Evolutionary conservation across 192 early-diverging fungal genomes (phyloP), one percentile per base, ranked within the genome.

Genomic region (Oehlia diaphana): DNA sequence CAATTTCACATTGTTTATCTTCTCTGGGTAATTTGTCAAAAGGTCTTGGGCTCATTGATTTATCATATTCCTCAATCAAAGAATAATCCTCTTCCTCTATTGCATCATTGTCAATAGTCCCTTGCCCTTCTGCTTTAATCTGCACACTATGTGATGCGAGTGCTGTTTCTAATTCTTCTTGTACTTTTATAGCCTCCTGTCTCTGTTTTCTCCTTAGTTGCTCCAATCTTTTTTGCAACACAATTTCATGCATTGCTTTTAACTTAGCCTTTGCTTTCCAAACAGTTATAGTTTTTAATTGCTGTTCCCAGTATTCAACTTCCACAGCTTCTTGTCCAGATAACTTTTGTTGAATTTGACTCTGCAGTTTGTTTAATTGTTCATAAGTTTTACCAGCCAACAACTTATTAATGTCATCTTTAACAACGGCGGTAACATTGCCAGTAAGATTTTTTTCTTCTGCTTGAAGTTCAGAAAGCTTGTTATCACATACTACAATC

Each of bases 281-380:
- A 0, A 96, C 94, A 9, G 90, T 87, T 58, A 96, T 78, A 61
- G 89, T 90, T 44, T 90, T 89, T 72, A 96, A 82, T 16, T 96
- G 84, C 1, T 91, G 89, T 74, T 97, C 96, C 97, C 97, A 99
- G 81, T 97, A 99, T 50, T 99, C 97, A 2, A 96, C 93, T 84
- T 98, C 97, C 21, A 96, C 90, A 6, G 89, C 88, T 21, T 89
- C 93, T 26, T 84, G 86, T 1, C 87, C 86, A 12, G 81, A 81
- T 35, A 99, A 84, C 79, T 96, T 94, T 4, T 82, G 79, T 68
- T 92, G 89, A 44, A 98, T 92, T 68, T 97, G 94, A 1, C 80
- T 80, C 77, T 96, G 92, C 53, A 97, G 88, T 14, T 90, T 82
- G 2, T 84, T 82, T 1, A 99, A 88, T 81, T 97, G 93, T 0